Base-by-base conservation (phyloP, 768 basidiomycete species). In the Filobasidium floriforme region DNA sequence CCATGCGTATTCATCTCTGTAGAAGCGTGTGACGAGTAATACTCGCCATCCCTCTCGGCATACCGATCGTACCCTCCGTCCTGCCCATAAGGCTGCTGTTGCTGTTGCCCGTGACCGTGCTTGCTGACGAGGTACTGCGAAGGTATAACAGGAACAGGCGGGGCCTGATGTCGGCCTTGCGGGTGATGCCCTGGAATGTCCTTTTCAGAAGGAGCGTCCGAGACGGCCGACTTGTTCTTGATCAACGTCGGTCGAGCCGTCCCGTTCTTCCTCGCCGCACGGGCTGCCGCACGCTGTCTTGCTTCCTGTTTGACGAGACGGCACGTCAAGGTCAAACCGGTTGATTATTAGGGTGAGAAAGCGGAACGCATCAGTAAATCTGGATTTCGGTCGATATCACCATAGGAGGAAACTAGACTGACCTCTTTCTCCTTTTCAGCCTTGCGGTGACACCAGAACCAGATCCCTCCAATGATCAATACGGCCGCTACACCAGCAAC, bases 391-490 rank as follows among this genome's bases (percentile, higher is more conserved):
- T 51, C 46, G 24, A 24, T 12, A 51, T n/a, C n/a, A 51, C 5
- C 24, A 19, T 6, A 51, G 24, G 46, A 12, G 3, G 24, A 19
- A 12, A 51, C 19, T 19, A 51, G 19, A 51, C 46, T 51, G 18
- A 66, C 67, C 61, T 68, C 62, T 15, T 59, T 54, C 43, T 68
- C 67, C 37, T 64, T 63, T 22, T 63, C 62, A 1, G 41, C 37
- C 57, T 64, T 68, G 19, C 28, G 57, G 46, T 68, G 49, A 41
- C 67, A 68, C 59, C 60, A 68, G 37, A 41, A 68, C 67, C 67
- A 68, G 26, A 61, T 51, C 18, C 67, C 67, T 40, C 62, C 67
- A 1, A 60, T 59, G 26, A 68, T 46, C 32, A 60, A 60, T 14
- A 68, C 67, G 24, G 59, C 62, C 11, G 49, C 67, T 7, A 68